phyloP scores from a whole-genome alignment of 106 monocot species.

The Posidonia australis region DNA sequence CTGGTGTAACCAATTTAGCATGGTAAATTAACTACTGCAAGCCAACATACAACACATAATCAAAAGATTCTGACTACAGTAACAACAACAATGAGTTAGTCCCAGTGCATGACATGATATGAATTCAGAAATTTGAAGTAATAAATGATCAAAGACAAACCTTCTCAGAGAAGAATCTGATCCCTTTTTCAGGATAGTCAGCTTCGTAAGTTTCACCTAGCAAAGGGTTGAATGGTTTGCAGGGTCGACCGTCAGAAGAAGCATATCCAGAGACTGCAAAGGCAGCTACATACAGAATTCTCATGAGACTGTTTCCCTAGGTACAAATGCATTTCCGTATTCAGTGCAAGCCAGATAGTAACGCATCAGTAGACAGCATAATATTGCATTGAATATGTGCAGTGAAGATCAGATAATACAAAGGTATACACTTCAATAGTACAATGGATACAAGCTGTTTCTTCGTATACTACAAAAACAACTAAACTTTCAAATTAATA shows the following conservation, averaged over 20 bases:
- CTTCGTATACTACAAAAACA: too few species aligned
- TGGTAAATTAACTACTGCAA: too few species aligned
- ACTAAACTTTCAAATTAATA: too few species aligned
- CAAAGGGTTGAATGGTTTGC: constrained; percentile 90
- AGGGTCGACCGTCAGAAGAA: constrained; percentile 65
- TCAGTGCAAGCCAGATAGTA: not conserved
- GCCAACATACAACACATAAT: too few species aligned
- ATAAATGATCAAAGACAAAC: constrained; percentile 36
- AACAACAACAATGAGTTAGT: too few species aligned
- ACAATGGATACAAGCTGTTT: too few species aligned
- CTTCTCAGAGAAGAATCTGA: constrained; percentile 85
- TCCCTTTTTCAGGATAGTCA: constrained; percentile 68
- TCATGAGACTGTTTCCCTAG: constrained; percentile 80
- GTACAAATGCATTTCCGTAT: constrained; percentile 9
- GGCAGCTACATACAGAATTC: constrained; percentile 81
- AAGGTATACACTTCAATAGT: too few species aligned
- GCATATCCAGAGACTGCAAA: constrained; percentile 91
- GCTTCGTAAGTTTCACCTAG: constrained; percentile 90
- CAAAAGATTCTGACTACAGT: too few species aligned
- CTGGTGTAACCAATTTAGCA: too few species aligned
- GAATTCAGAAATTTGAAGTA: not conserved
- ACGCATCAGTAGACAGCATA: too few species aligned
- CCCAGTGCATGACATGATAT: not conserved
- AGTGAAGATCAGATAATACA: not conserved
- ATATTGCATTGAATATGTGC: not conserved